phyloP scores from a whole-genome alignment of 1,139 yeast genomes.

The Kurtzmaniella quercitrusa region DNA sequence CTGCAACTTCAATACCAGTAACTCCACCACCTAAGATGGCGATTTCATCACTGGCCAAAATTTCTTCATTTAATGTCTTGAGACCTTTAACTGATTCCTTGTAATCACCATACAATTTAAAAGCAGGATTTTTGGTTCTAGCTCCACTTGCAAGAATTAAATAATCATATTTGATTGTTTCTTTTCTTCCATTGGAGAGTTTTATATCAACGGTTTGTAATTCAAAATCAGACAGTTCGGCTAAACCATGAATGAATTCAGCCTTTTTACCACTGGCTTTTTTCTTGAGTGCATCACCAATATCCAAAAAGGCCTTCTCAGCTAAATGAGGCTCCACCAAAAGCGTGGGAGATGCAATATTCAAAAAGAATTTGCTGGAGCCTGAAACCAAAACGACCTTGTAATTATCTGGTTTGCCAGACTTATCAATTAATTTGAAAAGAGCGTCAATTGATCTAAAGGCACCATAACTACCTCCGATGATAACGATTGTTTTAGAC shows the following conservation, averaged over 20 bases:
- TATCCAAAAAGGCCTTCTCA: slow-evolving; percentile 16
- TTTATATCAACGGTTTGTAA: slow-evolving; percentile 10
- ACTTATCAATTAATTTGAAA: slow-evolving; percentile 9
- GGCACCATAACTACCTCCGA: slow-evolving; percentile 36
- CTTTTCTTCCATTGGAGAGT: slow-evolving; percentile 6
- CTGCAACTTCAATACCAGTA: slow-evolving; percentile 39
- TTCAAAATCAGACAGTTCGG: slow-evolving; percentile 20
- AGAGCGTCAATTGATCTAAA: slow-evolving; percentile 21
- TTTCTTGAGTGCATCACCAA: slow-evolving; percentile 16
- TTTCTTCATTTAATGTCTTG: slow-evolving; percentile 12
- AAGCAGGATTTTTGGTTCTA: slow-evolving; percentile 18
- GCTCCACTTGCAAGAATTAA: slow-evolving; percentile 35
- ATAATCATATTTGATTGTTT: slow-evolving; percentile 21
- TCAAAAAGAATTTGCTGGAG: slow-evolving; percentile 17
- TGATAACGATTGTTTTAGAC: slow-evolving; percentile 18
- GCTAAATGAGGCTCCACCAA: slow-evolving; percentile 21
- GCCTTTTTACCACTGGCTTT: slow-evolving; percentile 12
- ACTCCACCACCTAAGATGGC: slow-evolving; percentile 39
- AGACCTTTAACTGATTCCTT: slow-evolving; percentile 14
- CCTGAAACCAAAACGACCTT: slow-evolving; percentile 17
- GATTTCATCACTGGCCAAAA: slow-evolving; percentile 20
- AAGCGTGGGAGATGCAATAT: slow-evolving; percentile 28
- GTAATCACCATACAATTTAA: slow-evolving; percentile 21
- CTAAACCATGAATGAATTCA: slow-evolving; percentile 21
- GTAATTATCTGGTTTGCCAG: slow-evolving; percentile 16